Evolutionary conservation across 768 basidiomycete genomes (phyloP), one percentile per base, ranked within the genome.

Genomic region (Roridomyces roridus): DNA sequence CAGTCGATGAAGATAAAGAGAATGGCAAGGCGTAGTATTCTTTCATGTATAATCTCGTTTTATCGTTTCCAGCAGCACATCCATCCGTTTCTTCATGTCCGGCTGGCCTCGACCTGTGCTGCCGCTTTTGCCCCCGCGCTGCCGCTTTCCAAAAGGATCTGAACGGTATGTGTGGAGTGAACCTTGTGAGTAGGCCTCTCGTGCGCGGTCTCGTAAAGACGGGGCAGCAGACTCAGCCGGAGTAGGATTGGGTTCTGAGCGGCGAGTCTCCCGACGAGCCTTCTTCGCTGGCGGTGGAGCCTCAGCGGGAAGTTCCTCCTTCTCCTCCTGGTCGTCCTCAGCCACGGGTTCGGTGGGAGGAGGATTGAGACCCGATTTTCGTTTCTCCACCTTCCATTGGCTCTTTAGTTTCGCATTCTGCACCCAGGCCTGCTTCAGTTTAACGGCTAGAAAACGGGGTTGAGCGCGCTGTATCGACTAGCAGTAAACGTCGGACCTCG

Each of bases 71-170:
- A 96, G 80, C 80, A 96, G 80, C 25, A 84, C 87, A 59, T 86
- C 85, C 92, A 96, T 96, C 46, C 93, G 86, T 45, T 90, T 72
- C 66, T 88, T 90, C 94, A 96, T 95, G 67, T 81, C 75, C 20
- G 82, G 80, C 50, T 83, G 80, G n/a, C 77, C 80, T 56, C 75
- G 70, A 37, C 78, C 75, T 61, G 68, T 72, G 18, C 51, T 25
- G 3, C 58, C 52, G 11, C n/a, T 10, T 46, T 70, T 72, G 36
- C 72, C 68, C 52, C 67, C 64, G 48, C 55, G 60, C 44, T 55
- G 46, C 66, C 54, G 56, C 66, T 44, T 51, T 50, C 65, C 31
- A 76, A 65, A 20, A 74, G 60, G 74, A 59, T 80, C 77, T 3
- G 81, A 73, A 63, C 83, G 87, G 71, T 78, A 85, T 15, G 79